These are phyloP conservation scores for Ulota crispa DNA, from an alignment of 225 moss, liverwort and hornwort species.

Conservation along the genomic window DNA sequence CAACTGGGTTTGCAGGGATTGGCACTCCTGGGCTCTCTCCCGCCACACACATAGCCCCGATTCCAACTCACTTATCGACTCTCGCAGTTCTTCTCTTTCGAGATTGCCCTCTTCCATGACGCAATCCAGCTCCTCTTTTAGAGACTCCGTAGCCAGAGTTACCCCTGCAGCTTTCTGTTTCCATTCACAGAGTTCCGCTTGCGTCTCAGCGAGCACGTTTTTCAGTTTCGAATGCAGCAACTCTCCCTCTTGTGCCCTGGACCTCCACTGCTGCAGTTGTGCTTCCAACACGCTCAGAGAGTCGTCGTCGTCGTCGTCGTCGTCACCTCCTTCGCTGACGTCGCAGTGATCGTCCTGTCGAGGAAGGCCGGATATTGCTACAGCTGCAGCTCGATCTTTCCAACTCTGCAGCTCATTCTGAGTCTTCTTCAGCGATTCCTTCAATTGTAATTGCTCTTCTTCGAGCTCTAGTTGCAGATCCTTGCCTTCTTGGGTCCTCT, in stretches of 20 bases:
- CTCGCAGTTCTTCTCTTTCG: constrained; percentile 38
- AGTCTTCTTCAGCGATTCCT: constrained; percentile 22
- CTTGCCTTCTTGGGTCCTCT: constrained; percentile 32
- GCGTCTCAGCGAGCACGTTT: constrained; percentile 27
- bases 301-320: constrained; percentile 24
- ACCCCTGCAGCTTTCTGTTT: constrained; percentile 45
- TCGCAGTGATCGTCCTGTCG: background rate
- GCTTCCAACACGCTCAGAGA: constrained; percentile 20
- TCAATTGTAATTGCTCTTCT: constrained; percentile 29
- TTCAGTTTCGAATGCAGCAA: constrained; percentile 31
- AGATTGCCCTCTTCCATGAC: constrained; percentile 44
- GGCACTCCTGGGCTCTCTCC: constrained; percentile 33
- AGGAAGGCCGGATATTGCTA: constrained; percentile 11
- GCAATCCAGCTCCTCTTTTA: constrained; percentile 47
- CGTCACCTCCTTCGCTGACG: constrained; percentile 11
- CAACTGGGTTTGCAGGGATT: constrained; percentile 33
- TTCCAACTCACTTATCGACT: constrained; percentile 34
- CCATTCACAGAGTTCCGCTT: constrained; percentile 43
- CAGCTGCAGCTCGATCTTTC: constrained; percentile 35
- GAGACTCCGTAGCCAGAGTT: constrained; percentile 42
- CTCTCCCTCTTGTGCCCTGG: constrained; percentile 34
- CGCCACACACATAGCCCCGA: constrained; percentile 26
- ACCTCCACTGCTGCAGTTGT: constrained; percentile 28
- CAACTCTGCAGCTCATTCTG: constrained; percentile 41
- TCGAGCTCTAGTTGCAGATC: constrained; percentile 30